These are phyloP conservation scores for Sporodiniella umbellata DNA, from an alignment of 371 early-diverging fungal genomes.

Conservation along the genomic window DNA sequence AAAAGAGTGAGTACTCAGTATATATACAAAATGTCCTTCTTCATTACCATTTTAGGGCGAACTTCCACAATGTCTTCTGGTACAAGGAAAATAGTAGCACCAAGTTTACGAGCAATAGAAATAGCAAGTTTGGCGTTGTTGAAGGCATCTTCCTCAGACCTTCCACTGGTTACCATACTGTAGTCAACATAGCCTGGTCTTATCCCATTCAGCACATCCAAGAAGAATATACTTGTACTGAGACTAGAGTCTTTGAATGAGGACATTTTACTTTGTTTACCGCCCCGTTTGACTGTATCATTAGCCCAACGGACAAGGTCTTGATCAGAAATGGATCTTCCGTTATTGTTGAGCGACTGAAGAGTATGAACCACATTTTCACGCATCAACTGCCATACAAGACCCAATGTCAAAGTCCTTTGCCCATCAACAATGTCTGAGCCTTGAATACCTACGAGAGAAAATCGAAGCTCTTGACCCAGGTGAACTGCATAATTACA, in stretches of 20 bases:
- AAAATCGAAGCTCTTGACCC: conserved; percentile 83
- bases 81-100: conserved; percentile 92
- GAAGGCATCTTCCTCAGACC: conserved; percentile 74
- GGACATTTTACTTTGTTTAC: conserved; percentile 65
- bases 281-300: conserved; percentile 65
- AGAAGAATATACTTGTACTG: conserved; percentile 76
- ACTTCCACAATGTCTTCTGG: conserved; percentile 96
- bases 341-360: conserved; percentile 75
- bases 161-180: conserved; percentile 77
- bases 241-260: conserved; percentile 84
- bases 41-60: conserved; percentile 82
- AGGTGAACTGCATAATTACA: conserved; percentile 88
- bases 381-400: conserved; percentile 98
- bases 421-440: conserved; percentile 91
- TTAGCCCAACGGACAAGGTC: conserved; percentile 97
- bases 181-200: conserved; percentile 91
- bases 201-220: conserved; percentile 91
- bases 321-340: conserved; percentile 80
- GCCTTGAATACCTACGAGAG: conserved; percentile 94
- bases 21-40: too few species aligned
- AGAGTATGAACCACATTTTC: conserved; percentile 92
- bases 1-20: not conserved
- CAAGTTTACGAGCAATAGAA: conserved; percentile 93
- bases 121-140: conserved; percentile 92
- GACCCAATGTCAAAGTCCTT: conserved; percentile 79